These are phyloP conservation scores for Ceratocystis papillata DNA, from an alignment of 2,329 filamentous ascomycete genomes.

Conservation along the genomic window DNA sequence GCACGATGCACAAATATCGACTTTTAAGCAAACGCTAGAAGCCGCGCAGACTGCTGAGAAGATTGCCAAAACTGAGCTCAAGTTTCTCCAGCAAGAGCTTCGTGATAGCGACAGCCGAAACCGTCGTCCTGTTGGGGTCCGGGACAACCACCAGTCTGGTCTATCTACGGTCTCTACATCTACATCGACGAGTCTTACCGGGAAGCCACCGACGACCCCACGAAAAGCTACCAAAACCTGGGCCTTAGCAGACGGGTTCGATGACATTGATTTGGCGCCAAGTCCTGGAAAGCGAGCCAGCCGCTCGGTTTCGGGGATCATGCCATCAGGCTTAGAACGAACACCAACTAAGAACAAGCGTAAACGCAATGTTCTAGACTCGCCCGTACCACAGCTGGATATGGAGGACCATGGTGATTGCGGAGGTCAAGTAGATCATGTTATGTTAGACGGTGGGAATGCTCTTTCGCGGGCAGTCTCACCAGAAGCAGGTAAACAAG, in stretches of 20 bases:
- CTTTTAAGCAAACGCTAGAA: conserved; percentile 26
- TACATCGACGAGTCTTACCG: not conserved
- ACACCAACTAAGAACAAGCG: conserved; percentile 60
- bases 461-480: not conserved
- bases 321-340: conserved; percentile 26
- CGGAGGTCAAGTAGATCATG: not conserved
- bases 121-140: conserved; percentile 29
- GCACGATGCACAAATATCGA: conserved; percentile 53
- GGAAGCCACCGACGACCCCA: conserved; percentile 43
- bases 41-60: conserved; percentile 55
- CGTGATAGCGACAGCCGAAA: conserved; percentile 41
- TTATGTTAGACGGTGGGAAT: not conserved
- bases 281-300: conserved; percentile 42
- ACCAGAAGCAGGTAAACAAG: not conserved
- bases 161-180: not conserved
- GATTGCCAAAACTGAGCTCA: conserved; percentile 46
- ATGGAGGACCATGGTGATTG: conserved; percentile 30
- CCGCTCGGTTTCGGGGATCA: not conserved
- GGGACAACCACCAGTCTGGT: conserved; percentile 28
- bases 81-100: conserved; percentile 63
- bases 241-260: conserved; percentile 63
- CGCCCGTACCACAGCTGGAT: conserved; percentile 44
- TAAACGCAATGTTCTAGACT: conserved; percentile 55
- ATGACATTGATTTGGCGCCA: conserved; percentile 49
- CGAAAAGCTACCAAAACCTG: conserved; percentile 48